Conservation (phyloP, 2,329 filamentous ascomycete genomes). For the Penicillium glabrum region DNA sequence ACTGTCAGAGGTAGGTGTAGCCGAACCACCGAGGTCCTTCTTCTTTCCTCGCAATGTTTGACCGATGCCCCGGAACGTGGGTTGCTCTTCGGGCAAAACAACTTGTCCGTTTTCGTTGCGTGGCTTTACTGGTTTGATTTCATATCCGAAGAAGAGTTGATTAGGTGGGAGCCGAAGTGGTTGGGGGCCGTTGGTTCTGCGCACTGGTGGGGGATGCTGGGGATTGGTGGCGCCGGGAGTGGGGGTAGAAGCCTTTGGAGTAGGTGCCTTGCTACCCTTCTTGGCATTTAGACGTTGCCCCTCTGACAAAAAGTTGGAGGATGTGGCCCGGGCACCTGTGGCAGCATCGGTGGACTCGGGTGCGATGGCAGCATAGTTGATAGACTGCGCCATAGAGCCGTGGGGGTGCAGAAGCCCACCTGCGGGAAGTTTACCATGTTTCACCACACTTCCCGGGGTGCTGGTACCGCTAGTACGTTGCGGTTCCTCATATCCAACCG, state of each 20-base stretch:
- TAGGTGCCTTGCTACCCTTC: slow-evolving; percentile 73
- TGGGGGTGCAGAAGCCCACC: slow-evolving; percentile 78
- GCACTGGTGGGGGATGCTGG: slow-evolving; percentile 44
- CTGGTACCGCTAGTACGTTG: slow-evolving; percentile 77
- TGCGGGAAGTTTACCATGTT: slow-evolving; percentile 60
- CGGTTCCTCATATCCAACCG: slow-evolving; percentile 91
- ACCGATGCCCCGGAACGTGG: slow-evolving; percentile 80
- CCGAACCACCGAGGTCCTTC: slow-evolving; percentile 51
- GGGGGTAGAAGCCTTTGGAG: slow-evolving; percentile 72
- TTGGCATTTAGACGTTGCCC: slow-evolving; percentile 83
- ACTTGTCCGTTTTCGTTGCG: slow-evolving; percentile 66
- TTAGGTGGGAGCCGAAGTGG: slow-evolving; percentile 81
- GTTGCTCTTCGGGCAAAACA: slow-evolving; percentile 58
- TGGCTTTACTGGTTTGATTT: slow-evolving; percentile 83
- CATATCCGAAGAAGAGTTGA: slow-evolving; percentile 95
- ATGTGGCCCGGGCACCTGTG: slow-evolving; percentile 60
- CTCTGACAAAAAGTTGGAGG: slow-evolving; percentile 75
- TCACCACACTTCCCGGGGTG: slow-evolving; percentile 69
- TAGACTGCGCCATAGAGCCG: slow-evolving; percentile 95
- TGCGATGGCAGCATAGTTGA: slow-evolving; percentile 91
- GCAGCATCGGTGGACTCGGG: slow-evolving; percentile 69
- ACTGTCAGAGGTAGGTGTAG: slow-evolving; percentile 39
- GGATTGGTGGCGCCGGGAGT: slow-evolving; percentile 58
- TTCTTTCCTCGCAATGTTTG: slow-evolving; percentile 78
- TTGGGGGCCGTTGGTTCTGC: slow-evolving; percentile 74